Base-by-base conservation (phyloP, 768 basidiomycete genomes). In the Chlorophyllum brunneum region DNA sequence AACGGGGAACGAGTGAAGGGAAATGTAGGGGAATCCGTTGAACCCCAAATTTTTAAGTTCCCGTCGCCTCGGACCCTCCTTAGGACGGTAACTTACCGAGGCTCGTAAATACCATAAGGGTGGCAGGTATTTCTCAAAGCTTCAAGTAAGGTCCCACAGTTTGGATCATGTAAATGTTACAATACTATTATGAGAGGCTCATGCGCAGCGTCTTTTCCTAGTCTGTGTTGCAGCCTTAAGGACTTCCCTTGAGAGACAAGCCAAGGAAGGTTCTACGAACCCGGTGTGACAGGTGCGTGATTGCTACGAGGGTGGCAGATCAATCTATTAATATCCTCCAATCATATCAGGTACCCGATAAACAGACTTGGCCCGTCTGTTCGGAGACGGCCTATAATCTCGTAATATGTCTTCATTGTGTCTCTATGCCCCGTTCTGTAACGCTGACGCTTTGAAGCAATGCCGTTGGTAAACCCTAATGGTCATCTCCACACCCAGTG, bases 321-420 rank as follows among this genome's bases (percentile, higher is more conserved):
- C 37, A 49, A 37, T 45, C 34, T 53, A 53, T 53, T 39, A 38
- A 53, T 53, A 46, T 37, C 43, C 22, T 34, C 51, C 51, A 53
- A 53, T 53, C 36, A 37, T n/a, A 33, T 53, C 51, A 30, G 37
- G 23, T 34, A 36, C 4, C 20, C 20, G 18, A 50, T 31, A n/a
- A 29, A 39, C 10, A 33, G 30, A 11, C 13, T 43, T 27, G 4
- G 23, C 41, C 24, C 42, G 27, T n/a, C n/a, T n/a, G n/a, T n/a
- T n/a, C n/a, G n/a, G n/a, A n/a, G n/a, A n/a, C n/a, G n/a, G n/a
- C n/a, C n/a, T n/a, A n/a, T n/a, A n/a, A n/a, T n/a, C n/a, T n/a
- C n/a, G n/a, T n/a, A n/a, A n/a, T n/a, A n/a, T n/a, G n/a, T n/a
- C n/a, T n/a, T n/a, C n/a, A n/a, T n/a, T n/a, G n/a, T n/a, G n/a